Conservation (phyloP, 2,329 filamentous ascomycete species). For the Exophiala dermatitidis region DNA sequence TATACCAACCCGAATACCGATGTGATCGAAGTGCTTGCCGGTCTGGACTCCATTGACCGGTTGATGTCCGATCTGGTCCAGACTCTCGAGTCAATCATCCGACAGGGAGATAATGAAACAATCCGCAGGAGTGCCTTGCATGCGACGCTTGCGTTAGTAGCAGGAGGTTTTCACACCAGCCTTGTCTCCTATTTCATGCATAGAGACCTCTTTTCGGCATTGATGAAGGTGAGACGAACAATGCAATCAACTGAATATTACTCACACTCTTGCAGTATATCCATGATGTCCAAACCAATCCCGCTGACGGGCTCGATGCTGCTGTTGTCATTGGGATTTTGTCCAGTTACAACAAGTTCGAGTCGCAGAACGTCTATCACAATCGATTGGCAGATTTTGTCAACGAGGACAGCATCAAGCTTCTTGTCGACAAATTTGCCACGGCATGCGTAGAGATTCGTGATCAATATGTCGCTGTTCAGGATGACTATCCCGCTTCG, state of each 20-base stretch:
- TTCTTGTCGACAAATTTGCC: constrained; percentile 71
- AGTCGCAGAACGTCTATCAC: constrained; percentile 94
- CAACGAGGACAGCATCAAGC: constrained; percentile 78
- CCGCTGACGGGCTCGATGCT: constrained; percentile 55
- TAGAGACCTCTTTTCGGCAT: constrained; percentile 81
- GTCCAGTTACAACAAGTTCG: constrained; percentile 98
- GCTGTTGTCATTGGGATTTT: constrained; percentile 79
- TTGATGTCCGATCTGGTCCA: constrained; percentile 85
- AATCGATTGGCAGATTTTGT: constrained; percentile 89
- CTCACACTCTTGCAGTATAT: constrained; percentile 22
- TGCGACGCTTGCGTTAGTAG: constrained; percentile 73
- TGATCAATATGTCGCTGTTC: constrained; percentile 71
- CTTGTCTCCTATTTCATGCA: constrained; percentile 93
- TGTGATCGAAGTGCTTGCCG: constrained; percentile 81
- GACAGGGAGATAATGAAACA: constrained; percentile 63
- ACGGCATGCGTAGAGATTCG: constrained; percentile 61
- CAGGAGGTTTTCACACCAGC: constrained; percentile 92
- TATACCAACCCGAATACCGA: constrained; percentile 95
- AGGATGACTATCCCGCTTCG: constrained; percentile 82
- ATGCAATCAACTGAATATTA: not conserved
- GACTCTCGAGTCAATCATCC: constrained; percentile 73
- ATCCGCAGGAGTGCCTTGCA: constrained; percentile 72
- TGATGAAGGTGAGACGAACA: constrained; percentile 68
- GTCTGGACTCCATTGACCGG: constrained; percentile 77
- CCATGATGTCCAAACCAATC: constrained; percentile 52